Evolutionary conservation across 2,329 filamentous ascomycete species (phyloP), one percentile per base, ranked within the genome.

Genomic region (Paecilomyces dactylethromorphus): DNA sequence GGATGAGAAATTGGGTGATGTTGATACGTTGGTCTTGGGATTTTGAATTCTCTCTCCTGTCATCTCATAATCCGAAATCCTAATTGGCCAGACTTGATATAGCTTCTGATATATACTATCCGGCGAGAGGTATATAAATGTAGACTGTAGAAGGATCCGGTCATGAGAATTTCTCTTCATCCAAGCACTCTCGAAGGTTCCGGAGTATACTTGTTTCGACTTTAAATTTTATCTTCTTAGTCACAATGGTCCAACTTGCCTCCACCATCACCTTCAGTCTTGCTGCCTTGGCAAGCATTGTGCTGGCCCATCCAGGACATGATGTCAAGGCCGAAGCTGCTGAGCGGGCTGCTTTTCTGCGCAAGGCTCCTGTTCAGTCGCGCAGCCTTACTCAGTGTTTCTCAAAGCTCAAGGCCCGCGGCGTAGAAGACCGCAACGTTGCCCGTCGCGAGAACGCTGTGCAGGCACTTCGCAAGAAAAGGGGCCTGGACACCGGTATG

Each of bases 271-370:
- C 65, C 7, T 55, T 66, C 35, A 65, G 66, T 55, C 59, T 70
- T 39, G 56, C 65, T 35, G 64, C 66, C 53, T 62, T 73, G 21
- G 60, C 66, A 32, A 63, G 61, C 59, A 22, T 71, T 54, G 68
- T 62, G n/a, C 67, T 64, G 18, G 78, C 78, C 22, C 79, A 84
- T 60, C 81, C 80, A 1, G 81, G 81, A 60, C 80, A 82, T 60
- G 75, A 82, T 56, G 60, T 80, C 49, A 70, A 70, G 51, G 71
- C 80, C 11, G 82, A 84, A 68, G 76, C 79, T 35, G 74, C 74
- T 11, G 79, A 82, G 69, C 80, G 81, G 33, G 78, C 78, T 31
- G 70, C 76, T 0, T 83, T 79, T 63, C 68, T 81, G 57, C 66
- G 68, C 60, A 70, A 70, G 39, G 66, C 68, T 33, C 75, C 78